Conservation (phyloP, 2,329 filamentous ascomycete genomes). For the Pochonia chlamydosporia region DNA sequence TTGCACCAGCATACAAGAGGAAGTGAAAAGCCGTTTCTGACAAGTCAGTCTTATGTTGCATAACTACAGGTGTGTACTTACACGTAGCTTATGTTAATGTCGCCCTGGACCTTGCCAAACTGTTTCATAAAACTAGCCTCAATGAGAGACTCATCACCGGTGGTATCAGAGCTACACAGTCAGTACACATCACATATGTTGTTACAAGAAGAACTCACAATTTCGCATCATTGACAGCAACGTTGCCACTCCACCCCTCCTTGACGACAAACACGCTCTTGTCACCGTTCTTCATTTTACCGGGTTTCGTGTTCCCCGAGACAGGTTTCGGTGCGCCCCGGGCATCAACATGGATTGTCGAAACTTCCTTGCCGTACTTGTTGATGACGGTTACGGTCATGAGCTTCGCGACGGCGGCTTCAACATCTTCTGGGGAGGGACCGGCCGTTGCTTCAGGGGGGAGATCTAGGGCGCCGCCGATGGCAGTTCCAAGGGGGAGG, state of each 20-base stretch:
- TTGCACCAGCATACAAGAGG: background rate
- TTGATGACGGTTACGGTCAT: background rate
- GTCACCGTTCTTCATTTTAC: background rate
- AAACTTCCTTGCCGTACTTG: background rate
- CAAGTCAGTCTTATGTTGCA: no score
- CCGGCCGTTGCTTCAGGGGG: no score
- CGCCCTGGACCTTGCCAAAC: background rate
- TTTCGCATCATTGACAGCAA: background rate
- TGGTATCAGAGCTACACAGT: background rate
- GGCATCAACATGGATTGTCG: background rate
- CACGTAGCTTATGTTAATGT: background rate
- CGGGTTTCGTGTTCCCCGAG: no score
- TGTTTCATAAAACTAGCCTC: background rate
- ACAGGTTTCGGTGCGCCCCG: background rate
- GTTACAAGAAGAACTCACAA: no score
- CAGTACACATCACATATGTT: no score
- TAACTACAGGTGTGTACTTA: no score
- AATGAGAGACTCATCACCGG: background rate
- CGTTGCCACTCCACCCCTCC: background rate
- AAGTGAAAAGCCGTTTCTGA: constrained; percentile 10
- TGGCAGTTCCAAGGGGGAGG: no score
- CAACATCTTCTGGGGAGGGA: no score
- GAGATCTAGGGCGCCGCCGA: no score
- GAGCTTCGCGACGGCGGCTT: background rate
- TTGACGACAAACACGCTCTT: background rate